Evolutionary conservation across 805 yeast genomes (phyloP).

Genomic region (Torulaspora indica): DNA sequence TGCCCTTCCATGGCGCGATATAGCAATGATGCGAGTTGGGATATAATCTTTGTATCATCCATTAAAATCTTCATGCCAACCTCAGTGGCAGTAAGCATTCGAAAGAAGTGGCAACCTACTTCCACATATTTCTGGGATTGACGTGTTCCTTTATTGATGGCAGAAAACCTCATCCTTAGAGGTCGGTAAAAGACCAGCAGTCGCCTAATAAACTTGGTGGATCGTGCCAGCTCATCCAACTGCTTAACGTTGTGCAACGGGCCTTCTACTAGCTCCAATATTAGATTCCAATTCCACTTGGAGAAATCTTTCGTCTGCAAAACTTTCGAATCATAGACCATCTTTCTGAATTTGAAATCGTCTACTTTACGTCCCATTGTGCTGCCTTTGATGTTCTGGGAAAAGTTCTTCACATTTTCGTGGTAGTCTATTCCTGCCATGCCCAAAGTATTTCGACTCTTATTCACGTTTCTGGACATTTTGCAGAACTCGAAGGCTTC

Average conservation of each 20-base stretch:
- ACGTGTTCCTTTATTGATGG: slow-evolving; percentile 44
- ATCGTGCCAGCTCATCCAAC: slow-evolving; percentile 69
- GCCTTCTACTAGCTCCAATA: slow-evolving; percentile 71
- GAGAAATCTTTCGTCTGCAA: slow-evolving; percentile 70
- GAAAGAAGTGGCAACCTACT: slow-evolving; percentile 73
- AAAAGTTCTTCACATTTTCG: slow-evolving; percentile 22
- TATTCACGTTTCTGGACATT: slow-evolving; percentile 39
- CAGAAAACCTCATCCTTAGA: slow-evolving; percentile 74
- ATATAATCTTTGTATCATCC: slow-evolving; percentile 65
- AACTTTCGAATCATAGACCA: slow-evolving; percentile 66
- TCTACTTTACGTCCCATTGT: slow-evolving; percentile 41
- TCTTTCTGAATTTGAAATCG: slow-evolving; percentile 60
- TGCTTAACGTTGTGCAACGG: slow-evolving; percentile 70
- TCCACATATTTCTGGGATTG: slow-evolving; percentile 53
- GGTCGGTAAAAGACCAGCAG: slow-evolving; percentile 86
- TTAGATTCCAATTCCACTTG: slow-evolving; percentile 83
- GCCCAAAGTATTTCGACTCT: slow-evolving; percentile 38
- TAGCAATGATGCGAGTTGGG: slow-evolving; percentile 84
- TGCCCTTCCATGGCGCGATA: slow-evolving; percentile 40
- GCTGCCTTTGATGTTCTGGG: slow-evolving; percentile 24
- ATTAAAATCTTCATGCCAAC: slow-evolving; percentile 64
- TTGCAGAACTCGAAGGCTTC: slow-evolving; percentile 46
- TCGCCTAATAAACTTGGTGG: slow-evolving; percentile 82
- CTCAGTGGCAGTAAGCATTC: slow-evolving; percentile 53
- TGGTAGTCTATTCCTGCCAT: slow-evolving; percentile 27